These are phyloP conservation scores for Ligustrum vulgare DNA, from an alignment of 257 asterid species.

Conservation along the genomic window DNA sequence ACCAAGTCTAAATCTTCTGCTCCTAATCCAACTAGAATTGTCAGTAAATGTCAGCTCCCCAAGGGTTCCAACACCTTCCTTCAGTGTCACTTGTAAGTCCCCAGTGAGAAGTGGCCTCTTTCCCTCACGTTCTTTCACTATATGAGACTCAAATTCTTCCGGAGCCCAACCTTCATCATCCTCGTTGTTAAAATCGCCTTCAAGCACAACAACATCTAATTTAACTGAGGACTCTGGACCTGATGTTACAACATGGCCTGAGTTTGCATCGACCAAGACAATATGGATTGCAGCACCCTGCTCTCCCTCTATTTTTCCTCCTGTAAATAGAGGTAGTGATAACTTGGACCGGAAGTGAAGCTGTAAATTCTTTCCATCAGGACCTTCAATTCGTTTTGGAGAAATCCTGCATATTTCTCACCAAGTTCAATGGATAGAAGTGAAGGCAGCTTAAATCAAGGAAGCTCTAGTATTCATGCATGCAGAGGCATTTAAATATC, in stretches of 20 bases:
- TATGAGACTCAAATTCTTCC: slow-evolving; percentile 82
- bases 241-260: slow-evolving; percentile 65
- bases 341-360: slow-evolving; percentile 81
- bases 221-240: slow-evolving; percentile 79
- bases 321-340: slow-evolving; percentile 86
- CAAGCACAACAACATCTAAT: slow-evolving; percentile 76
- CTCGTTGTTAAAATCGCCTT: slow-evolving; percentile 87
- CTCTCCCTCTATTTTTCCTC: slow-evolving; percentile 92
- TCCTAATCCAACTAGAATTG: slow-evolving; percentile 98
- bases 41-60: slow-evolving; percentile 92
- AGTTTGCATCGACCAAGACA: slow-evolving; percentile 68
- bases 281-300: slow-evolving; percentile 76
- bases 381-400: slow-evolving; percentile 84
- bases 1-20: slow-evolving; percentile 92
- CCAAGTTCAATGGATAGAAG: slow-evolving; percentile 18
- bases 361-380: slow-evolving; percentile 79
- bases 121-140: slow-evolving; percentile 90
- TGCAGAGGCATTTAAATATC: too few species aligned
- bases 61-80: slow-evolving; percentile 86
- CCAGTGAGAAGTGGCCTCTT: slow-evolving; percentile 91
- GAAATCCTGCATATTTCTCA: slow-evolving; percentile 60
- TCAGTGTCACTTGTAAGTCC: slow-evolving; percentile 74
- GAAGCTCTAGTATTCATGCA: not conserved
- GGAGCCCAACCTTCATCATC: slow-evolving; percentile 83
- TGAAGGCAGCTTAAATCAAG: slow-evolving; percentile 18